Evolutionary conservation across 2,329 filamentous ascomycete genomes (phyloP), one percentile per base, ranked within the genome.

Genomic region (Ilyonectria sp.): DNA sequence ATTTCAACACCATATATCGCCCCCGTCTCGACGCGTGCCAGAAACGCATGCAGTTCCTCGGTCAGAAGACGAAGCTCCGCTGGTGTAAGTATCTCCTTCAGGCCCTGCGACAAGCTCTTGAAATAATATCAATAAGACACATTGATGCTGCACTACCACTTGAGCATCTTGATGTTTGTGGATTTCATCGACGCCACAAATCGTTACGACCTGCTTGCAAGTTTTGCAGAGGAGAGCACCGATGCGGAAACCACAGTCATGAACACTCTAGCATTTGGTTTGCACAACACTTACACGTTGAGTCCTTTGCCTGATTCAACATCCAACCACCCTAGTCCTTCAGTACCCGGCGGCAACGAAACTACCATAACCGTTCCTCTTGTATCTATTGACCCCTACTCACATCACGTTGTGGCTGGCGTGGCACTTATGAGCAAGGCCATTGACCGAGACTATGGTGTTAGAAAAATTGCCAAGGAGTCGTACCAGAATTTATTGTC

Each of bases 111-210:
- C 15, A 7, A 3, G 19, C 13, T 35, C 33, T 33, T 31, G 6
- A 15, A n/a, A 60, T 67, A 23, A 69, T 49, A 15, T 3, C 17
- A 4, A 17, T 19, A 19, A 78, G 77, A 78, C 58, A 77, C 76
- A 15, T 72, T 79, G 0, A 79, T 79, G 78, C 69, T 79, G 9
- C 78, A 79, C 46, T 79, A 79, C 31, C 75, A 79, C 23, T 70
- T 79, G 6, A 78, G 78, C 66, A 79, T 79, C 8, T 43, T 79
- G 1, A 77, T 79, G 72, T 58, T 79, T 1, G 62, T 75, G 0
- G 78, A 79, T 29, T 72, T 74, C 3, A 75, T 79, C 19, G 76
- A 79, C 33, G 77, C 71, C 2, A 74, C 76, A 0, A 72, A 77
- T 33, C 74, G 76, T 2, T 68, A 65, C 13, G 77, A 79, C 29